Evolutionary conservation across 2,329 filamentous ascomycete genomes (phyloP), one percentile per base, ranked within the genome.

Genomic region (Stagonosporopsis cucurbitacearum): DNA sequence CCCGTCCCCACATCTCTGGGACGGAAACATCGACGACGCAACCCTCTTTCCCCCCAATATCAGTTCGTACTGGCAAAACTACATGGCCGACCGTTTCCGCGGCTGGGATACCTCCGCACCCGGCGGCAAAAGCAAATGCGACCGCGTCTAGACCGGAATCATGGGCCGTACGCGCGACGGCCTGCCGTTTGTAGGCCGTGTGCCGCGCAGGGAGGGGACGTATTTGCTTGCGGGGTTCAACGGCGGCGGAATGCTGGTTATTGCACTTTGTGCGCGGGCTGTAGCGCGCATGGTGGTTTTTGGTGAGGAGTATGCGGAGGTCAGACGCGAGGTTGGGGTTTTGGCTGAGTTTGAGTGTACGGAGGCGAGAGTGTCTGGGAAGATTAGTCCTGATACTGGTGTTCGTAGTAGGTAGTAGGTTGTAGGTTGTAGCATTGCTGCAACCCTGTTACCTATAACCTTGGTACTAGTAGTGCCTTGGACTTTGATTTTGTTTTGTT

Each of bases 161-260:
- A 63, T 64, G 65, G 68, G 66, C 2, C 77, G 77, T 42, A 79
- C 75, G 0, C 68, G 70, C 0, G 80, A 83, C 54, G 69, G 65
- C 0, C 58, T 52, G 57, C 80, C 81, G 0, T 75, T 78, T n/a
- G 65, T 84, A 1, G 81, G 81, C 0, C 58, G 62, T 0, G 69
- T 84, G 0, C 81, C 81, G 0, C 75, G 67, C 0, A 73, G 25
- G 42, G 51, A 69, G 2, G 74, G 72, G 6, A 75, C 80, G 58
- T 80, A 75, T 42, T 70, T 84, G n/a, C 66, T 80, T 20, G 80
- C 77, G 0, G 82, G 81, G 0, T 84, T 83, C 56, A 79, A 77
- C 26, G 82, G 82, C 0, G 80, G 83, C 51, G 82, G 82, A 0
- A 84, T 84, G 81, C 76, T 79, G 0, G 63, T 79, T 22, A 76